Conservation (phyloP, 345 rosid genomes). For the Gossypium thurberi region DNA sequence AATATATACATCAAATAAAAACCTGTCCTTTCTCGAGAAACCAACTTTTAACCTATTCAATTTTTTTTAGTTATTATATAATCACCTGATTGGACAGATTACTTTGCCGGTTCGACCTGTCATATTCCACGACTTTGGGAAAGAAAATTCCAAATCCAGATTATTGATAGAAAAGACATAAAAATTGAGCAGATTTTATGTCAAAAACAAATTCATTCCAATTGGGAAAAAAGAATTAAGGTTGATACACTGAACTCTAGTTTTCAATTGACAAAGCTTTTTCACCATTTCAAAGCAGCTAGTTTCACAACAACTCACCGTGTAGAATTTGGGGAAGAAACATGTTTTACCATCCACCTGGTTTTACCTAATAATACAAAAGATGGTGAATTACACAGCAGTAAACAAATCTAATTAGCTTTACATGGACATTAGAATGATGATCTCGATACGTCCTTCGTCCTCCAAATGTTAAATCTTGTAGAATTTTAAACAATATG, state of each 20-base stretch:
- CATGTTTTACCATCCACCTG: slow-evolving; percentile 13
- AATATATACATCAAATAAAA: too few species aligned
- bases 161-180: too few species aligned
- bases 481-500: slow-evolving; percentile 18
- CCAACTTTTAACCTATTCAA: too few species aligned
- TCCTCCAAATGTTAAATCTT: slow-evolving; percentile 14
- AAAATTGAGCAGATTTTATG: neutral
- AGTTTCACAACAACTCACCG: slow-evolving; percentile 16
- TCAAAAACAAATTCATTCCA: neutral
- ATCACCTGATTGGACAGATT: too few species aligned
- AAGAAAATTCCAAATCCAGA: too few species aligned
- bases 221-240: neutral
- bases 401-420: slow-evolving; percentile 24
- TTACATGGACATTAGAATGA: slow-evolving; percentile 24
- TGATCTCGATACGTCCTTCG: slow-evolving; percentile 10
- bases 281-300: neutral
- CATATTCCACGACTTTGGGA: too few species aligned
- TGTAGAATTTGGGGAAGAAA: slow-evolving; percentile 13
- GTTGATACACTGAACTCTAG: neutral
- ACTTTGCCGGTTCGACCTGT: too few species aligned
- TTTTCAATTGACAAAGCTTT: neutral
- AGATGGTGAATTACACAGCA: slow-evolving; percentile 24
- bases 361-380: slow-evolving; percentile 26
- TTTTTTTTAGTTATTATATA: too few species aligned
- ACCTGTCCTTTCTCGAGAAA: too few species aligned